phyloP scores from a whole-genome alignment of 305 asterid species.

The Fraxinus sp. region DNA sequence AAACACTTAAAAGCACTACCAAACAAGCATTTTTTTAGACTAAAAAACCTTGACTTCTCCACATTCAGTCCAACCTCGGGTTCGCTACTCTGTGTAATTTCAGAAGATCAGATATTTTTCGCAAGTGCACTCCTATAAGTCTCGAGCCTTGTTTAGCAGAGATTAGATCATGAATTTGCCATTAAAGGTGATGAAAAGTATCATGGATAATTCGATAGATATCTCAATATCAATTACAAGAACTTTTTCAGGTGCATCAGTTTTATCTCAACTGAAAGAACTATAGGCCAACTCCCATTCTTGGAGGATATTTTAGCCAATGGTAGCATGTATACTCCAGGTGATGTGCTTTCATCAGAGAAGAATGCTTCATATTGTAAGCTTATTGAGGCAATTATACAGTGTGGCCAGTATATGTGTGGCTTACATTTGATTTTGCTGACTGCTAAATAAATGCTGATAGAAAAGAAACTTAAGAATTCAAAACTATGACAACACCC shows the following conservation, averaged over 20 bases:
- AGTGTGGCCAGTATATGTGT: not conserved
- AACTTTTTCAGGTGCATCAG: not conserved
- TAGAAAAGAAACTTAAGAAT: not conserved
- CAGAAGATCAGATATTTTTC: not conserved
- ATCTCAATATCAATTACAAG: not conserved
- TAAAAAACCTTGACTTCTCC: not conserved
- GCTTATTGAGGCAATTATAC: not conserved
- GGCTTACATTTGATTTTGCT: not conserved
- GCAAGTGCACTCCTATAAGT: not conserved
- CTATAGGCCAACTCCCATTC: not conserved
- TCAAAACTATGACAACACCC: not conserved
- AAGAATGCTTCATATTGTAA: not conserved
- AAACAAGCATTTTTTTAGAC: not conserved
- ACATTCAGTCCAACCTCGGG: not conserved
- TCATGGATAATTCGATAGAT: not conserved
- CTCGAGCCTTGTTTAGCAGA: not conserved
- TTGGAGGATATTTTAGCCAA: not conserved
- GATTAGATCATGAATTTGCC: not conserved
- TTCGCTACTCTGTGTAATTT: not conserved
- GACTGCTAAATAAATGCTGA: not conserved
- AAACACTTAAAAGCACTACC: not conserved
- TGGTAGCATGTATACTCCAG: not conserved
- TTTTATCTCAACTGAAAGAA: not conserved
- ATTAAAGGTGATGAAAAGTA: not conserved
- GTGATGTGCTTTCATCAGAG: not conserved